Evolutionary conservation across 2,329 filamentous ascomycete species (phyloP).

Genomic region (Mollisiaceae sp.): DNA sequence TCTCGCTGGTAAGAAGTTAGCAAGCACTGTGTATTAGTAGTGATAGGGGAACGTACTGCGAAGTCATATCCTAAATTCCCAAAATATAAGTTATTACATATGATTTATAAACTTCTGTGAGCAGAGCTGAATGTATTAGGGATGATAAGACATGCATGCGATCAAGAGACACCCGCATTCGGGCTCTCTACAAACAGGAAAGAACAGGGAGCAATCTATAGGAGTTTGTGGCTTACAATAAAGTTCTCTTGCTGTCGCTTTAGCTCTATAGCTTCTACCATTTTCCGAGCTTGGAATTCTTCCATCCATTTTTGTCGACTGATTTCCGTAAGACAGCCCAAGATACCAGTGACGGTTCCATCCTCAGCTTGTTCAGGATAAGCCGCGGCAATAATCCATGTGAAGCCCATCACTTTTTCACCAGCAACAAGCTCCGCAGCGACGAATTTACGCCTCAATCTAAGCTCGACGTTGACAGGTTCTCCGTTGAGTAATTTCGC

Average conservation of each 20-base stretch:
- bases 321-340: conserved; percentile 36
- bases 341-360: conserved; percentile 27
- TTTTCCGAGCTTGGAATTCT: conserved; percentile 49
- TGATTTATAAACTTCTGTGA: too few species aligned
- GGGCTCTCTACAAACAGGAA: too few species aligned
- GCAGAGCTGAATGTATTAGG: too few species aligned
- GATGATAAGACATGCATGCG: too few species aligned
- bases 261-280: conserved; percentile 58
- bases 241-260: conserved; percentile 79
- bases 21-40: not conserved
- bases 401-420: conserved; percentile 49
- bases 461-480: conserved; percentile 32
- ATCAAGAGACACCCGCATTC: too few species aligned
- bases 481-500: conserved; percentile 31
- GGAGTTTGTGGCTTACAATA: conserved; percentile 52
- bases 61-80: conserved; percentile 59
- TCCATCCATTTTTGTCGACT: conserved; percentile 36
- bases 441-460: conserved; percentile 49
- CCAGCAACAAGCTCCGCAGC: conserved; percentile 56
- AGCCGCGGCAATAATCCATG: conserved; percentile 35
- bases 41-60: conserved; percentile 25
- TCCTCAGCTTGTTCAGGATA: conserved; percentile 32
- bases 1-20: conserved; percentile 50
- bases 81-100: too few species aligned
- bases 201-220: too few species aligned